phyloP scores from a whole-genome alignment of 2,329 filamentous ascomycete genomes.

The Microcera coccophila region DNA sequence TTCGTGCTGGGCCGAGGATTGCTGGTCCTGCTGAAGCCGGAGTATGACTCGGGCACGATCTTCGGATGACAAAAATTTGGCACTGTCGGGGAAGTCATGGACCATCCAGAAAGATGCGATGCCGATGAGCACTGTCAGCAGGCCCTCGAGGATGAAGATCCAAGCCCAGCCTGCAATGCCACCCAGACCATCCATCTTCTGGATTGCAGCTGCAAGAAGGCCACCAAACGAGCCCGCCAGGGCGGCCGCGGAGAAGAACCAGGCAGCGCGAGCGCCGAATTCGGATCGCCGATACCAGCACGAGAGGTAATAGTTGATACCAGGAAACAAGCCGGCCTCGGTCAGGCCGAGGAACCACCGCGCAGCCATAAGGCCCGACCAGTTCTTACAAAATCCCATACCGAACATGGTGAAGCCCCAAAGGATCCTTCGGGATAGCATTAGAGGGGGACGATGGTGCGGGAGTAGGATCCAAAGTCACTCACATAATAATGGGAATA shows the following conservation, averaged over 20 bases:
- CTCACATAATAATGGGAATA: conserved; percentile 74
- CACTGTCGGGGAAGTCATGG: conserved; percentile 76
- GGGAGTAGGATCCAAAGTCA: too few relatives aligned
- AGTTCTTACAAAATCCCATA: conserved; percentile 64
- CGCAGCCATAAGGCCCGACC: conserved; percentile 61
- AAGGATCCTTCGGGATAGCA: conserved; percentile 41
- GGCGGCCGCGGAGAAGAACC: conserved; percentile 81
- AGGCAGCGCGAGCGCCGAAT: conserved; percentile 73
- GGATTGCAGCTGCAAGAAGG: conserved; percentile 67
- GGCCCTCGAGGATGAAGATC: conserved; percentile 68
- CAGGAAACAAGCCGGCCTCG: conserved; percentile 73
- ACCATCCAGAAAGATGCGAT: conserved; percentile 71
- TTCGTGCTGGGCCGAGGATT: conserved; percentile 71
- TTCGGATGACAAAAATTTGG: conserved; percentile 64
- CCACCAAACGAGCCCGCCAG: conserved; percentile 75
- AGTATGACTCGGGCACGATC: conserved; percentile 71
- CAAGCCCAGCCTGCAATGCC: conserved; percentile 57
- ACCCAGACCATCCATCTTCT: conserved; percentile 62
- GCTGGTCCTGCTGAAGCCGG: conserved; percentile 66
- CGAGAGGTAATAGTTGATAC: conserved; percentile 74
- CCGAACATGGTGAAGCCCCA: conserved; percentile 68
- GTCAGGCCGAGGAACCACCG: conserved; percentile 69
- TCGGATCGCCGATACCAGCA: conserved; percentile 82
- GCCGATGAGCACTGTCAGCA: conserved; percentile 66
- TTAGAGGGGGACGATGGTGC: too few relatives aligned